phyloP scores from a whole-genome alignment of 805 yeast species.

The Kodamaea hsintzibuensis region DNA sequence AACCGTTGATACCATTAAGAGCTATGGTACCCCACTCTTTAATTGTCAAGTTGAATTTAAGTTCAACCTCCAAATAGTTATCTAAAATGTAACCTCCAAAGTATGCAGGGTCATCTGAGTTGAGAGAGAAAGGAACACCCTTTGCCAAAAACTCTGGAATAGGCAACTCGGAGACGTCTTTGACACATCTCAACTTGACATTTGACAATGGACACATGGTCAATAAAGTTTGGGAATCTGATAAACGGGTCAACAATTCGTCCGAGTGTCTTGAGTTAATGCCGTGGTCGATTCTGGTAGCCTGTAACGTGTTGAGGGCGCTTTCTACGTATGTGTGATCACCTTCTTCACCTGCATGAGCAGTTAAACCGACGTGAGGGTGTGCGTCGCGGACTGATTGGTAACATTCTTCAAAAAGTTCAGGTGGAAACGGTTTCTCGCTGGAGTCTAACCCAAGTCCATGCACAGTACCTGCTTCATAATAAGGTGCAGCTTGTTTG shows the following conservation, averaged over 20 bases:
- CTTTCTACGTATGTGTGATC: conserved; percentile 64
- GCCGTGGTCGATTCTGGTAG: conserved; percentile 80
- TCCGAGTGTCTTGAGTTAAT: conserved; percentile 60
- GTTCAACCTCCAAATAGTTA: conserved; percentile 67
- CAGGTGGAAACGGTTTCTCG: conserved; percentile 78
- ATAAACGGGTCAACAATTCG: conserved; percentile 56
- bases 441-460: conserved; percentile 85
- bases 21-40: conserved; percentile 67
- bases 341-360: conserved; percentile 92
- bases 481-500: conserved; percentile 51
- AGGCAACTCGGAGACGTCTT: conserved; percentile 67
- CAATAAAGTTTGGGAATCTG: conserved; percentile 55
- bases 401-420: conserved; percentile 65
- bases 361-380: conserved; percentile 64
- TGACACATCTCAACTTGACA: conserved; percentile 71
- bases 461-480: conserved; percentile 47
- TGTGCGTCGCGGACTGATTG: conserved; percentile 44
- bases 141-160: conserved; percentile 58
- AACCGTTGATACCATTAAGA: conserved; percentile 64
- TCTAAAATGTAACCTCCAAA: conserved; percentile 48
- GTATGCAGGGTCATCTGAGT: conserved; percentile 68
- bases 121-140: conserved; percentile 70
- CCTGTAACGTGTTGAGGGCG: conserved; percentile 53
- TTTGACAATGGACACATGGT: conserved; percentile 80
- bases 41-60: conserved; percentile 60